Conservation (phyloP, 257 asterid genomes). For the Ocimum tenuiflorum region DNA sequence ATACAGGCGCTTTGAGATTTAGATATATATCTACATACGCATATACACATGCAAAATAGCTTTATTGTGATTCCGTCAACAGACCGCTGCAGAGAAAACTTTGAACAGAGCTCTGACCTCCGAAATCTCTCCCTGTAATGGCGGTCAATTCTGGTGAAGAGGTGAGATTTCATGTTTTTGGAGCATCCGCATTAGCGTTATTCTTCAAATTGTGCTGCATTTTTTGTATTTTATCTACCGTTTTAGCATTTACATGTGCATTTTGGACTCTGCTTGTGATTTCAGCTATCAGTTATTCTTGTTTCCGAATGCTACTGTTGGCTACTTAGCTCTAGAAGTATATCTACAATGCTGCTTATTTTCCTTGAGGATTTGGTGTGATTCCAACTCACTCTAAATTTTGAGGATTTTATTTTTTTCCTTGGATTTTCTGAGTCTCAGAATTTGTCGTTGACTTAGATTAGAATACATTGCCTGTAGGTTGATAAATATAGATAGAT, state of each 20-base stretch:
- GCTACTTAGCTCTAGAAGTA: constrained; percentile 3
- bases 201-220: constrained; percentile 9
- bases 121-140: constrained; percentile 25
- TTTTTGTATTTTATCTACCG: neutral
- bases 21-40: neutral
- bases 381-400: neutral
- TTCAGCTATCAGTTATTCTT: neutral
- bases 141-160: constrained; percentile 45
- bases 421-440: neutral
- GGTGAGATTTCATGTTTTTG: constrained; percentile 24
- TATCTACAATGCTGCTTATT: constrained; percentile 20
- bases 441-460: constrained; percentile 19
- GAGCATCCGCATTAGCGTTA: constrained; percentile 6
- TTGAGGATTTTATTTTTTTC: neutral
- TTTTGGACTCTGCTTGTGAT: constrained; percentile 17
- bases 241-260: neutral
- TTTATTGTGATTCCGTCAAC: constrained; percentile 16
- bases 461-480: too few species aligned
- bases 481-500: neutral
- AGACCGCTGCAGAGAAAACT: constrained; percentile 1
- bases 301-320: neutral
- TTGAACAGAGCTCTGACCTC: constrained; percentile 7
- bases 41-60: constrained; percentile 18
- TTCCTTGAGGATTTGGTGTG: constrained; percentile 20
- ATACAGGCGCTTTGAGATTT: neutral